Evolutionary conservation across 2,329 filamentous ascomycete genomes (phyloP).

Genomic region (Ophiostoma pallidulum): DNA sequence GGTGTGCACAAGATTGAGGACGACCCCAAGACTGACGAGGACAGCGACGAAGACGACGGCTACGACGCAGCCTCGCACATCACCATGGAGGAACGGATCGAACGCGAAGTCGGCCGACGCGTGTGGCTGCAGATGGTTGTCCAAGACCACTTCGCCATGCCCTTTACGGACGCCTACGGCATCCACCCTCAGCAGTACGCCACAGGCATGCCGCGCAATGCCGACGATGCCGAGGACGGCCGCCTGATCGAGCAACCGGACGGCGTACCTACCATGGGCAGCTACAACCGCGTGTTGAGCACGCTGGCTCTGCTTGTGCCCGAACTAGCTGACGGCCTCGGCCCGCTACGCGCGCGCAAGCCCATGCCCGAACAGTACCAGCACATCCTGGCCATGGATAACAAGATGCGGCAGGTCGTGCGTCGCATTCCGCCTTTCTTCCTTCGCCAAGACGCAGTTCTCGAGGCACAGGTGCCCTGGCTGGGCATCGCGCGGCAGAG

Average conservation of each 20-base stretch:
- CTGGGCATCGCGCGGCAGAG: conserved; percentile 26
- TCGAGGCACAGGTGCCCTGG: conserved; percentile 22
- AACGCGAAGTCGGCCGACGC: conserved; percentile 26
- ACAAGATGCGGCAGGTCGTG: conserved; percentile 25
- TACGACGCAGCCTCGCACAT: neutral
- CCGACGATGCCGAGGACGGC: conserved; percentile 24
- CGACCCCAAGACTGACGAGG: neutral
- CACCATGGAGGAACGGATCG: conserved; percentile 9
- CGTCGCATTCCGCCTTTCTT: conserved; percentile 25
- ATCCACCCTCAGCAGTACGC: conserved; percentile 27
- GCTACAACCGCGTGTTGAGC: conserved; percentile 22
- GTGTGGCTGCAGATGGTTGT: conserved; percentile 30
- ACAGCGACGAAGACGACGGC: neutral
- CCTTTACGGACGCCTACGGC: conserved; percentile 29
- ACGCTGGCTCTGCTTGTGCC: conserved; percentile 25
- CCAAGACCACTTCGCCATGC: conserved; percentile 28
- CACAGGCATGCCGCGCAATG: conserved; percentile 24
- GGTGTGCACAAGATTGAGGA: conserved; percentile 17
- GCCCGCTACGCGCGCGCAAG: conserved; percentile 23
- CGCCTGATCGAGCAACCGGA: conserved; percentile 15
- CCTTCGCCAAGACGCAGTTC: conserved; percentile 19
- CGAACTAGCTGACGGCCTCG: conserved; percentile 23
- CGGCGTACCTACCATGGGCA: conserved; percentile 16
- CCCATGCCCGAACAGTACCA: conserved; percentile 24
- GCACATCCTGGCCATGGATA: conserved; percentile 25